These are phyloP conservation scores for Nicotiana attenuata DNA, from an alignment of 257 asterid genomes.

Conservation along the genomic window DNA sequence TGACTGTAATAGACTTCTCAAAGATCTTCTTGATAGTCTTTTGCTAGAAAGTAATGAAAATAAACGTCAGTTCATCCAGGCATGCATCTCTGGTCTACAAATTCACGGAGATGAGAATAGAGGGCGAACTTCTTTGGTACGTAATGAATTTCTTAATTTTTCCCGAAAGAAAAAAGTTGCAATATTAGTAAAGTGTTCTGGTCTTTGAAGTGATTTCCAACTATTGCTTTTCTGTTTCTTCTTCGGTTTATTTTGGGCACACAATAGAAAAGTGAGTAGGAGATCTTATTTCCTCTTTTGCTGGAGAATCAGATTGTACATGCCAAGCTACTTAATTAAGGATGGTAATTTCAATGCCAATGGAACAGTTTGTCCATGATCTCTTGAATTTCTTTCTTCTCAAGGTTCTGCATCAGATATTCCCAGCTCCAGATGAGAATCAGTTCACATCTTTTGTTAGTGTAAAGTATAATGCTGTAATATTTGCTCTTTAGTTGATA, in stretches of 20 bases:
- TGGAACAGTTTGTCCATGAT: background rate
- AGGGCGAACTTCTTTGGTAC: slow-evolving; percentile 89
- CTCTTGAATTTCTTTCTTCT: background rate
- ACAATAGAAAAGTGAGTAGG: background rate
- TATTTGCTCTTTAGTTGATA: slow-evolving; percentile 3
- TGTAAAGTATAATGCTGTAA: background rate
- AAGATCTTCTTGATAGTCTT: slow-evolving; percentile 92
- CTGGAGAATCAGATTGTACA: background rate
- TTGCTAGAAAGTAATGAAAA: slow-evolving; percentile 91
- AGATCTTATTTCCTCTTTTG: slow-evolving; percentile 1
- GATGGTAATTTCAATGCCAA: background rate
- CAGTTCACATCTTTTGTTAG: background rate
- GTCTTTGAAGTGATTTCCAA: background rate
- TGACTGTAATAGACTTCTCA: slow-evolving; percentile 86
- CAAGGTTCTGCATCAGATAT: background rate
- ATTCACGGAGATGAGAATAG: slow-evolving; percentile 76
- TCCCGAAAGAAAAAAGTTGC: background rate
- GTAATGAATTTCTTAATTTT: slow-evolving; percentile 17
- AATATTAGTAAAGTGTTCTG: background rate
- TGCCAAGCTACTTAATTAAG: background rate
- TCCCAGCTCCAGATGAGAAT: background rate
- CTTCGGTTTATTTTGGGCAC: background rate
- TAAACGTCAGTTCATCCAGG: slow-evolving; percentile 90
- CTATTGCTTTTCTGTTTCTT: background rate
- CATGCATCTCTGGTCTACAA: slow-evolving; percentile 94